Evolutionary conservation across 2,329 filamentous ascomycete species (phyloP), one percentile per base, ranked within the genome.

Genomic region (Talaromyces sp.): DNA sequence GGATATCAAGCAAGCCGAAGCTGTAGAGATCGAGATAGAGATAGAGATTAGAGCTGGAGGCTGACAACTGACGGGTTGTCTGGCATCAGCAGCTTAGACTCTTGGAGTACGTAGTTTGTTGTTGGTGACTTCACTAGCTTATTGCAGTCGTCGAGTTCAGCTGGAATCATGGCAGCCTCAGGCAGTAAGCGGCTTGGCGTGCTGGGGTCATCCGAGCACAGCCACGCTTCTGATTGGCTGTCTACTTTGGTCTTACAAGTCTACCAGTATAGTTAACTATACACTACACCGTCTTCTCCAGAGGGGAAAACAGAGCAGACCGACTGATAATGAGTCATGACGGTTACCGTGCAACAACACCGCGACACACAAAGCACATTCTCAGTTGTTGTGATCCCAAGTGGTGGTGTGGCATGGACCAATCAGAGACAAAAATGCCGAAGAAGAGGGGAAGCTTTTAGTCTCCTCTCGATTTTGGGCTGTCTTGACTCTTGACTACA

Each of bases 321-420:
- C 19, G 15, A 46, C 22, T 31, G 15, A 11, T 19, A 33, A 25
- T 9, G 9, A 33, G 43, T 9, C 13, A 15, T 33, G 25, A 2
- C 25, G n/a, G 52, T 13, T 43, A 25, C 17, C 25, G 21, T 35
- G 51, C 51, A 35, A 53, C 17, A 22, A 17, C 25, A 15, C 45
- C 22, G 9, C 11, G 45, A 48, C 45, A 48, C n/a, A 33, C 28
- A 31, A 17, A 37, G n/a, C 6, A 17, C 15, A 35, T 33, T 35
- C 45, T 48, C n/a, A 28, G 10, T 7, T 22, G 10, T 41, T 19
- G 11, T 41, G 39, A 22, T 11, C 41, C 28, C 41, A 48, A 21
- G 19, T 36, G 39, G 28, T 55, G 53, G 53, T 55, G 53, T 56
- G 53, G 53, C 53, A 31, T 8, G 28, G 17, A n/a, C 53, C 53